A percentile compares a stretch with the other conserved stretches of the same genome.
Conservation (phyloP, 2,329 filamentous ascomycete species). For the Neofusicoccum cordaticola region DNA sequence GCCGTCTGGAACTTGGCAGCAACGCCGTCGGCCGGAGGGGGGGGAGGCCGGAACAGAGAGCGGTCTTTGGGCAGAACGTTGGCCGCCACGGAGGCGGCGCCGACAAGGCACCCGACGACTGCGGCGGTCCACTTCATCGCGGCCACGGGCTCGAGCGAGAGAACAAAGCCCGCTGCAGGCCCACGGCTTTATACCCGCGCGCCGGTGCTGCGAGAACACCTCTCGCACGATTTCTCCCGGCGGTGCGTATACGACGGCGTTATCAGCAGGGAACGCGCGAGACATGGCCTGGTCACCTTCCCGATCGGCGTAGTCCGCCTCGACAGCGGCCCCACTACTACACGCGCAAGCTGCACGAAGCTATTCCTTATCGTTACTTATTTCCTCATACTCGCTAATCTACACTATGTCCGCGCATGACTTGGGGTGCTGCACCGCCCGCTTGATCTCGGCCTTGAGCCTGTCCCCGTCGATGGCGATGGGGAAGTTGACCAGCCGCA, state of each 20-base stretch:
- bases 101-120: background rate
- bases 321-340: background rate
- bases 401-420: conserved; percentile 17
- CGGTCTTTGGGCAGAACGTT: conserved; percentile 3
- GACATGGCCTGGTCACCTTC: background rate
- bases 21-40: background rate
- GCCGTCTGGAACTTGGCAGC: background rate
- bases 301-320: background rate
- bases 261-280: no score
- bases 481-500: conserved; percentile 43
- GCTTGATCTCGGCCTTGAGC: conserved; percentile 39
- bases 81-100: background rate
- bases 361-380: background rate
- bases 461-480: conserved; percentile 36
- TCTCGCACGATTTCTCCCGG: no score
- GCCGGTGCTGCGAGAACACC: no score
- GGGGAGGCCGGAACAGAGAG: conserved; percentile 1
- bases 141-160: no score
- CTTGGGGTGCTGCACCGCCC: conserved; percentile 31
- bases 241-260: no score
- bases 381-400: background rate
- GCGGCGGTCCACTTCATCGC: background rate
- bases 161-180: no score
- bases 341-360: background rate
- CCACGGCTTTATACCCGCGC: background rate